phyloP scores from a whole-genome alignment of 1,284 basidiomycete genomes.

The Phellopilus nigrolimitatus region DNA sequence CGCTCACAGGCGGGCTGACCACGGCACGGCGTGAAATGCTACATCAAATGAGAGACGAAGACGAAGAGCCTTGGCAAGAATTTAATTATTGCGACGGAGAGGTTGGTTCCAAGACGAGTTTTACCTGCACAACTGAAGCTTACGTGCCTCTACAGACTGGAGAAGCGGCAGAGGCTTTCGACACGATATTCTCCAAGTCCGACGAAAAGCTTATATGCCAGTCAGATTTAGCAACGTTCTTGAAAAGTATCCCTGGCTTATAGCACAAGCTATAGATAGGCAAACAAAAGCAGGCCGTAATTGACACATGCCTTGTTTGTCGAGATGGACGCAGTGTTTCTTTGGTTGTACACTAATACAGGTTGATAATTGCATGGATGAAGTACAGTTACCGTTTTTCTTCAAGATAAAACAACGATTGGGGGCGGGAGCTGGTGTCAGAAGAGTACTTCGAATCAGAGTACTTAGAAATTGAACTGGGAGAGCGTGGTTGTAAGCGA shows the following conservation, averaged over 20 bases:
- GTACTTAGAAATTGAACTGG: slow-evolving; percentile 7
- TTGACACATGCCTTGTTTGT: too few species aligned
- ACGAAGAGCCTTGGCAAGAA: slow-evolving; percentile 68
- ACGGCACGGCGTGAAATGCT: slow-evolving; percentile 54
- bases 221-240: slow-evolving; percentile 54
- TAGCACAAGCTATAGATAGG: slow-evolving; percentile 25
- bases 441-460: slow-evolving; percentile 6
- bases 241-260: slow-evolving; percentile 56
- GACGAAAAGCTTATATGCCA: slow-evolving; percentile 51
- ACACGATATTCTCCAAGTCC: slow-evolving; percentile 57
- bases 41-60: slow-evolving; percentile 60
- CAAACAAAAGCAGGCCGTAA: too few species aligned
- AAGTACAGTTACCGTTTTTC: not conserved
- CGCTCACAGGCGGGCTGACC: slow-evolving; percentile 53
- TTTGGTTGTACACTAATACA: too few species aligned
- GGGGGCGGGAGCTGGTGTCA: slow-evolving; percentile 5
- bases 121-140: slow-evolving; percentile 19
- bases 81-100: slow-evolving; percentile 55
- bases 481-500: not conserved
- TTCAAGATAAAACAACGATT: slow-evolving; percentile 16
- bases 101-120: slow-evolving; percentile 36
- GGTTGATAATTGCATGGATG: not conserved
- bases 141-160: slow-evolving; percentile 38
- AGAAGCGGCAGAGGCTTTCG: slow-evolving; percentile 52
- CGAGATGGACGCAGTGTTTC: too few species aligned